Conservation (phyloP, 78 protist species). For the Dictyostelium intermedium region DNA sequence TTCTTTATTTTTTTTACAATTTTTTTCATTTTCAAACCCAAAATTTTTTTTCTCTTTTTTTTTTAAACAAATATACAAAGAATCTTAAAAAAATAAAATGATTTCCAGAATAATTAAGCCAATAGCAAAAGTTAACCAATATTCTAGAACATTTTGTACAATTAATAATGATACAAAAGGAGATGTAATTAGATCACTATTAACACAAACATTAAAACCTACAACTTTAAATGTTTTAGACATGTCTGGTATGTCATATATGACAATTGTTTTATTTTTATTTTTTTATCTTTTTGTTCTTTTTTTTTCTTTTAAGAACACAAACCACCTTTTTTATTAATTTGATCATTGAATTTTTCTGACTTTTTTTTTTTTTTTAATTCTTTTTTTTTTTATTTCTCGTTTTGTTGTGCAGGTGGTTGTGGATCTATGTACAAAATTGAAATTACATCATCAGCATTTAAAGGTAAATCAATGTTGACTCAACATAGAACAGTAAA, state of each 20-base stretch:
- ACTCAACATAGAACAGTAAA: constrained; percentile 63
- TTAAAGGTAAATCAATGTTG: constrained; percentile 7
- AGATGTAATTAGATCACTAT: constrained; percentile 13
- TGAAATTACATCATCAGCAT: constrained; percentile 16
- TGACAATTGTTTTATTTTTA: too few species aligned
- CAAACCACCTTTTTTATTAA: too few species aligned
- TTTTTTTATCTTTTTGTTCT: neutral
- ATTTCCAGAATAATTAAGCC: too few species aligned
- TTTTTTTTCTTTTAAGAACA: too few species aligned
- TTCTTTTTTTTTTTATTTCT: neutral
- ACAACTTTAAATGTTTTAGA: constrained; percentile 20
- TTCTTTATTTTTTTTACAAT: too few species aligned
- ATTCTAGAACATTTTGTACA: too few species aligned
- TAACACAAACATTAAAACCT: neutral
- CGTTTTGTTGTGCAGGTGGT: constrained; percentile 26
- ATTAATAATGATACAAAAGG: too few species aligned
- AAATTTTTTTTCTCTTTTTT: too few species aligned
- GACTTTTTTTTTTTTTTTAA: neutral
- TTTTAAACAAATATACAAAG: too few species aligned
- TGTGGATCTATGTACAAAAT: constrained; percentile 77
- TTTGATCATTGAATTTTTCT: neutral
- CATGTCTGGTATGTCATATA: constrained; percentile 46
- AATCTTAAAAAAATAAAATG: too few species aligned
- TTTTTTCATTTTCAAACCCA: too few species aligned
- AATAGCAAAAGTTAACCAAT: too few species aligned